Evolutionary conservation across 371 early-diverging fungal genomes (phyloP).

Genomic region (Mortierella sp.): DNA sequence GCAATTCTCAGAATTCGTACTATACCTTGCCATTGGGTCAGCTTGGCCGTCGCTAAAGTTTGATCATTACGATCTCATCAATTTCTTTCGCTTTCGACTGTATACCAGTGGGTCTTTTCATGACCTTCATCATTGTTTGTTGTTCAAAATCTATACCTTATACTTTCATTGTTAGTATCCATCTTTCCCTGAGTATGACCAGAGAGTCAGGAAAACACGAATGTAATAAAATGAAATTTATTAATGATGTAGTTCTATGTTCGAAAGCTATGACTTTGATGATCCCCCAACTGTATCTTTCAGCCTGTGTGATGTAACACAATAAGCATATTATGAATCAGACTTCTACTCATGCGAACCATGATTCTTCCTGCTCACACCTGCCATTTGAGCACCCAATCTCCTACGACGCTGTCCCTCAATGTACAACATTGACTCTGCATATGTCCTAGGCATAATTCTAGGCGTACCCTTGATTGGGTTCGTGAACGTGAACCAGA

Average conservation of each 20-base stretch:
- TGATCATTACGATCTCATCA: background rate
- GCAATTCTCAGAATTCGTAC: conserved; percentile 41
- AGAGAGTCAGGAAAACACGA: conserved; percentile 1
- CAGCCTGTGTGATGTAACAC: too few species aligned
- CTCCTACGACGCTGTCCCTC: conserved; percentile 75
- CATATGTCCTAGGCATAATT: conserved; percentile 80
- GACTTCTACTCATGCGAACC: conserved; percentile 5
- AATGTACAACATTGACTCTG: conserved; percentile 77
- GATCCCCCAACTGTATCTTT: too few species aligned
- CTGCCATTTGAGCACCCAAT: conserved; percentile 39
- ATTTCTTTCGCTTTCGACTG: background rate
- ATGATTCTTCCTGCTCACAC: conserved; percentile 33
- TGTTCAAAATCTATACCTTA: background rate
- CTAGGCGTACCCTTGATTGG: conserved; percentile 50
- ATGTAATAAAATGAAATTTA: too few species aligned
- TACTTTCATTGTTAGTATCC: background rate
- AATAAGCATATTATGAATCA: too few species aligned
- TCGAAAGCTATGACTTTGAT: too few species aligned
- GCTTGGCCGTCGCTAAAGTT: conserved; percentile 41
- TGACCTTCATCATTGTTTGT: background rate
- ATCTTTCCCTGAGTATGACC: background rate
- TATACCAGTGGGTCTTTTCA: background rate
- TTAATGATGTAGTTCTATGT: too few species aligned
- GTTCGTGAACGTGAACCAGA: conserved; percentile 84
- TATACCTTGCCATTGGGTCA: conserved; percentile 52